These are phyloP conservation scores for Apiotrichum sp. DNA, from an alignment of 1,284 basidiomycete species.

Conservation along the genomic window DNA sequence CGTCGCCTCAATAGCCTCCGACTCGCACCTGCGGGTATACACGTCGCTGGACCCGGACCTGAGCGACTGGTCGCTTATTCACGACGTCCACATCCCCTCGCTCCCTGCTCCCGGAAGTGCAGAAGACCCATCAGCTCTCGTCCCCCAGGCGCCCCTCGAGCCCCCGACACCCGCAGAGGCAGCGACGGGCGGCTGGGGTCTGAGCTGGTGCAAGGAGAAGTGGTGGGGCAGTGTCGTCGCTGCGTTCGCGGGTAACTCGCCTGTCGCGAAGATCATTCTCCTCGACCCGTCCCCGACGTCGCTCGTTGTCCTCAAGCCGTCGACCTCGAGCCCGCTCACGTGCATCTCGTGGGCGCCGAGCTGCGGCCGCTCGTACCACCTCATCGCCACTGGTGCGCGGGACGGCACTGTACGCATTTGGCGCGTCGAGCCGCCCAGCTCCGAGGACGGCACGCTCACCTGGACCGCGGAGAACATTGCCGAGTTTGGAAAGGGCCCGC, in stretches of 20 bases:
- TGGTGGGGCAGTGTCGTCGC: conserved; percentile 89
- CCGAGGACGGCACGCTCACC: conserved; percentile 15
- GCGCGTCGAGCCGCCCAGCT: conserved; percentile 55
- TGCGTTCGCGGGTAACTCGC: conserved; percentile 63
- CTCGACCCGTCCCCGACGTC: conserved; percentile 46
- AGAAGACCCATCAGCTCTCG: conserved; percentile 4
- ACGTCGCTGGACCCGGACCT: conserved; percentile 80
- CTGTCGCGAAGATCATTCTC: conserved; percentile 60
- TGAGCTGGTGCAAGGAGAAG: conserved; percentile 88
- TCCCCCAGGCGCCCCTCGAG: conserved; percentile 1
- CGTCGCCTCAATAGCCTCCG: conserved; percentile 76
- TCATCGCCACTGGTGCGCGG: conserved; percentile 77
- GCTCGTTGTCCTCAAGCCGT: conserved; percentile 37
- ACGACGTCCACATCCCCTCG: conserved; percentile 68
- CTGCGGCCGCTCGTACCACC: conserved; percentile 83
- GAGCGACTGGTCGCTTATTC: conserved; percentile 68
- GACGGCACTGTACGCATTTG: conserved; percentile 84
- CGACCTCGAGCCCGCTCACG: conserved; percentile 54
- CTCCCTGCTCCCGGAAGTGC: conserved; percentile 29
- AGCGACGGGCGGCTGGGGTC: conserved; percentile 82
- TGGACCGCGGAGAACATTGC: conserved; percentile 72
- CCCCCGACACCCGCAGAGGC: conserved; percentile 29
- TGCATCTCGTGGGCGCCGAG: conserved; percentile 84
- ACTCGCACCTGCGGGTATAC: conserved; percentile 78
- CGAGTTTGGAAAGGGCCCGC: conserved; percentile 73